These are phyloP conservation scores for Daldinia vernicosa DNA, from an alignment of 495 filamentous ascomycete species.

Conservation along the genomic window DNA sequence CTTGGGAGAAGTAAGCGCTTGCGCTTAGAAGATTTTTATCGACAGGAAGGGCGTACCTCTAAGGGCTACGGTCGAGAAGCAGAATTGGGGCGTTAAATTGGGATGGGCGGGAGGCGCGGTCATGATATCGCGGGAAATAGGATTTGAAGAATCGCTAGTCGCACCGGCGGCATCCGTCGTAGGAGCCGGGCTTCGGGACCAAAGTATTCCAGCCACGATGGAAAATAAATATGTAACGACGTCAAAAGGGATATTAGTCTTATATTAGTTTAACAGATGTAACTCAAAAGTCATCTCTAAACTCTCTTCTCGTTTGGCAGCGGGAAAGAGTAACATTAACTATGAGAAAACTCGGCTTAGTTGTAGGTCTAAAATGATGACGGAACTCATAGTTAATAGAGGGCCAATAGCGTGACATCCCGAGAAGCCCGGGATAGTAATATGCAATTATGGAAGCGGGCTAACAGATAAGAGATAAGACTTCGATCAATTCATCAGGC, in stretches of 20 bases:
- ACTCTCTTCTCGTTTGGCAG: not conserved
- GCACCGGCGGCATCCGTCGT: conserved; percentile 48
- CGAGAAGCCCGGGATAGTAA: not conserved
- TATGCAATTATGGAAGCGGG: conserved; percentile 4
- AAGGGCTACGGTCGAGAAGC: conserved; percentile 85
- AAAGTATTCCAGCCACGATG: conserved; percentile 61
- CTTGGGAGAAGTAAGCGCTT: conserved; percentile 56
- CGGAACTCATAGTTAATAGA: conserved; percentile 1
- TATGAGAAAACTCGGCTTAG: too few relatives aligned
- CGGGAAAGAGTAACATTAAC: not conserved
- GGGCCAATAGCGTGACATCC: not conserved
- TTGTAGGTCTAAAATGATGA: conserved; percentile 11
- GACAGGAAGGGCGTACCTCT: conserved; percentile 66
- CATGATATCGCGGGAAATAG: conserved; percentile 61
- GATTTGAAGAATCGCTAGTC: conserved; percentile 19
- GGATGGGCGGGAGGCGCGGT: conserved; percentile 67
- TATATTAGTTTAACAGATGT: conserved; percentile 10
- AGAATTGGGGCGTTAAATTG: conserved; percentile 84
- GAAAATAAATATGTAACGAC: not conserved
- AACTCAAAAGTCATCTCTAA: conserved; percentile 16
- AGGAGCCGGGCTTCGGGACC: conserved; percentile 54
- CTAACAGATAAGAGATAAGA: conserved; percentile 4
- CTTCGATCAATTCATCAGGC: conserved; percentile 36
- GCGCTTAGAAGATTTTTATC: not conserved
- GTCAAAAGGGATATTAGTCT: not conserved